A percentile compares a stretch with the other conserved stretches of the same genome.
Evolutionary conservation across 2,329 filamentous ascomycete genomes (phyloP).

Genomic region (Chalara sp.): DNA sequence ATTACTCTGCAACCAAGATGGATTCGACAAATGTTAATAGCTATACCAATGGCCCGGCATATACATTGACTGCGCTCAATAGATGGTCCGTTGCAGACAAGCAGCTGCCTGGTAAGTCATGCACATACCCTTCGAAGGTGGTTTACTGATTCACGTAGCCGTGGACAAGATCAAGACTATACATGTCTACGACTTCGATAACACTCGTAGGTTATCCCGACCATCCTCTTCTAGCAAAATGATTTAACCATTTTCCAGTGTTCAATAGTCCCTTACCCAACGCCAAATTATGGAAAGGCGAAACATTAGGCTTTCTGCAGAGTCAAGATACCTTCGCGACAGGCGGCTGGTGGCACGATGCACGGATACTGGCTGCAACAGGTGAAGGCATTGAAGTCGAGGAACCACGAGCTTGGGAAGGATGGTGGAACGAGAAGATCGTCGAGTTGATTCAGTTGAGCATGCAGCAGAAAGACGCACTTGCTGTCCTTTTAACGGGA

Average conservation of each 20-base stretch:
- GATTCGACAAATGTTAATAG: too few relatives aligned
- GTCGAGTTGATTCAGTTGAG: slow-evolving; percentile 73
- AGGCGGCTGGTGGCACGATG: slow-evolving; percentile 97
- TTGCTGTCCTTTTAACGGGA: slow-evolving; percentile 84
- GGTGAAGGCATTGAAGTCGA: slow-evolving; percentile 78
- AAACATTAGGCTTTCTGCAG: slow-evolving; percentile 70
- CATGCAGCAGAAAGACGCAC: slow-evolving; percentile 74
- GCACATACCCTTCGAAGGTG: neutral
- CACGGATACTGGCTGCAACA: slow-evolving; percentile 75
- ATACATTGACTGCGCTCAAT: slow-evolving; percentile 67
- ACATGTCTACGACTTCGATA: slow-evolving; percentile 97
- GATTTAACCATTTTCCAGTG: slow-evolving; percentile 42
- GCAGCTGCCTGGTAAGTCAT: slow-evolving; percentile 55
- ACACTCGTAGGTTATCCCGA: slow-evolving; percentile 61
- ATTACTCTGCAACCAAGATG: slow-evolving; percentile 2
- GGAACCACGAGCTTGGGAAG: slow-evolving; percentile 77
- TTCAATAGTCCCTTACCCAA: slow-evolving; percentile 91
- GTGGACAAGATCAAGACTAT: slow-evolving; percentile 67
- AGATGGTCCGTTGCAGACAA: slow-evolving; percentile 78
- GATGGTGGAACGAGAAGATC: slow-evolving; percentile 96
- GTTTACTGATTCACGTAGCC: slow-evolving; percentile 31
- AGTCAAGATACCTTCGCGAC: slow-evolving; percentile 70
- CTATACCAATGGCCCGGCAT: slow-evolving; percentile 11
- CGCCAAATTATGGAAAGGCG: slow-evolving; percentile 74
- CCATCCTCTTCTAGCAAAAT: slow-evolving; percentile 1